Conservation (phyloP, 2,329 filamentous ascomycete species). For the Parastagonospora avenae region DNA sequence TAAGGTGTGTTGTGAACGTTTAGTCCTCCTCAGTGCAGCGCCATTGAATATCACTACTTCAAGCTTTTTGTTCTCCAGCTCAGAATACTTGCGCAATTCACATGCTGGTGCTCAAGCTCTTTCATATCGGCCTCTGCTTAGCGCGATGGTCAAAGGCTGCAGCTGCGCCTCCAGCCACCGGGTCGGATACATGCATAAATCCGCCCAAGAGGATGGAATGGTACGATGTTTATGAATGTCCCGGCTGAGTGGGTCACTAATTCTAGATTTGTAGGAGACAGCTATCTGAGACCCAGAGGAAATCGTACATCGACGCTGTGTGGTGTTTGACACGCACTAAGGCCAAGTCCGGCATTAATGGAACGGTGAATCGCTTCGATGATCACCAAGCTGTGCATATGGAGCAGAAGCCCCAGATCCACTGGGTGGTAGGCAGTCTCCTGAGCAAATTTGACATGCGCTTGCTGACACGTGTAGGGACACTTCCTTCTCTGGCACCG, state of each 20-base stretch:
- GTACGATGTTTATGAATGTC: background rate
- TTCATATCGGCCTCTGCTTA: background rate
- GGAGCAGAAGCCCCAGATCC: conserved; percentile 27
- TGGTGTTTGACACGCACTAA: conserved; percentile 23
- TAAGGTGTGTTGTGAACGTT: no score
- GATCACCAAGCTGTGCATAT: conserved; percentile 31
- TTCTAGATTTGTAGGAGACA: conserved; percentile 20
- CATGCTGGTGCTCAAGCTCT: background rate
- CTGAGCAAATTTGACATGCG: no score
- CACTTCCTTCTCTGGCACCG: conserved; percentile 33
- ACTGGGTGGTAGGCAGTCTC: conserved; percentile 18
- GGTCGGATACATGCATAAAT: conserved; percentile 13
- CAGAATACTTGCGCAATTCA: background rate
- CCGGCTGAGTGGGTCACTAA: background rate
- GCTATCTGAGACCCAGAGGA: conserved; percentile 18
- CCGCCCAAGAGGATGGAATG: conserved; percentile 25
- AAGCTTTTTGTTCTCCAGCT: background rate
- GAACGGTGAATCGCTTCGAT: conserved; percentile 29
- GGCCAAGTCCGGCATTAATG: conserved; percentile 20
- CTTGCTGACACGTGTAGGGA: conserved; percentile 3
- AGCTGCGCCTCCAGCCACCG: background rate
- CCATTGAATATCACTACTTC: no score
- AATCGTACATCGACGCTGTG: conserved; percentile 29
- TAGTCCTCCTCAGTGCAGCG: no score
- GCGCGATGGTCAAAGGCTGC: background rate